Evolutionary conservation across 1,139 yeast species (phyloP).

Genomic region (Protomyces pachydermus): DNA sequence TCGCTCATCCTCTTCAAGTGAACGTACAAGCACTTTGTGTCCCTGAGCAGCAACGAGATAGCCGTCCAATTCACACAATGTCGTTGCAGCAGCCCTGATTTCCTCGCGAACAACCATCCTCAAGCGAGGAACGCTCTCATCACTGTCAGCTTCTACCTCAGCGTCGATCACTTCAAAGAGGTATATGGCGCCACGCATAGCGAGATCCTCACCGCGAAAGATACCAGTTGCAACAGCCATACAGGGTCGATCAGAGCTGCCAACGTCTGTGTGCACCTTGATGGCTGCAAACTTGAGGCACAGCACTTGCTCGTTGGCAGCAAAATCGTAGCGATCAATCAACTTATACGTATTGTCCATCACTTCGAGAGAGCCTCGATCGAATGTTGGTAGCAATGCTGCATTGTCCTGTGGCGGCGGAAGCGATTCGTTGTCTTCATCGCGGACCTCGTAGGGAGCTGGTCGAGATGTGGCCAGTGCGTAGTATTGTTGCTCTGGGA

Average conservation of each 20-base stretch:
- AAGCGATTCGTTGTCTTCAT: conserved; percentile 59
- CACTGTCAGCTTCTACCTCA: conserved; percentile 84
- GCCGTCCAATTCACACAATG: conserved; percentile 77
- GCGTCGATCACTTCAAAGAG: conserved; percentile 73
- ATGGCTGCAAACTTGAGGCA: conserved; percentile 56
- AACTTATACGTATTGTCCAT: conserved; percentile 64
- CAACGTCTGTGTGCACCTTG: conserved; percentile 47
- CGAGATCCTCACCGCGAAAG: conserved; percentile 74
- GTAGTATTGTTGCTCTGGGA: conserved; percentile 61
- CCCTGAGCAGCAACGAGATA: conserved; percentile 83
- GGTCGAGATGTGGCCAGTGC: conserved; percentile 60
- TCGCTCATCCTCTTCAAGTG: conserved; percentile 70
- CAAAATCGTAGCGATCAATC: conserved; percentile 57
- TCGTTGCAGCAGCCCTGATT: conserved; percentile 78
- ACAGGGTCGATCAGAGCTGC: conserved; percentile 60
- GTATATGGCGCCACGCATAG: conserved; percentile 74
- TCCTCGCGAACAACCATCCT: conserved; percentile 72
- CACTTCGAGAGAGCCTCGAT: conserved; percentile 58
- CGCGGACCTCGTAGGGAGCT: conserved; percentile 60
- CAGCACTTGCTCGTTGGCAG: conserved; percentile 62
- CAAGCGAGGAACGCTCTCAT: conserved; percentile 75
- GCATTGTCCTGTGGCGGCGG: conserved; percentile 37
- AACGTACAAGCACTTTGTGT: conserved; percentile 66
- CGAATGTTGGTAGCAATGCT: conserved; percentile 51
- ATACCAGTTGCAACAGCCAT: conserved; percentile 74